Conservation (phyloP, 768 basidiomycete genomes). For the Lenzites betulinus region DNA sequence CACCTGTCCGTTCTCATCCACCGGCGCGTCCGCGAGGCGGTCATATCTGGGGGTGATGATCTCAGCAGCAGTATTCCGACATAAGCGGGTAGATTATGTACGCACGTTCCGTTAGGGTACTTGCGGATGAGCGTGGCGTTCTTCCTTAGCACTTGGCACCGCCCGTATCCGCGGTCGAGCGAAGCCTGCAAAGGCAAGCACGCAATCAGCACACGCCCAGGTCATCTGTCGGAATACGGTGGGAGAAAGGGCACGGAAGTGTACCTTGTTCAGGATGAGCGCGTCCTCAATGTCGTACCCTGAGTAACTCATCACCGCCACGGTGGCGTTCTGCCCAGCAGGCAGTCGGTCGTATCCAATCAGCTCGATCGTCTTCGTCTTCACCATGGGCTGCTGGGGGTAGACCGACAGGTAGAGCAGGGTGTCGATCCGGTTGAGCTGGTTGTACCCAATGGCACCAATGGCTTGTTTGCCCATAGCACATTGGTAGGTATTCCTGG, state of each 20-base stretch:
- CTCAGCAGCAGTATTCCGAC: slow-evolving; percentile 4
- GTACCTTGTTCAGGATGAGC: slow-evolving; percentile 88
- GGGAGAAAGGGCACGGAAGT: slow-evolving; percentile 20
- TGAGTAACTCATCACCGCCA: slow-evolving; percentile 99
- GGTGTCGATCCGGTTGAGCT: slow-evolving; percentile 96
- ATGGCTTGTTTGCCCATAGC: slow-evolving; percentile 99
- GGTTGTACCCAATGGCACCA: slow-evolving; percentile 97
- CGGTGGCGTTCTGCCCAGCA: slow-evolving; percentile 97
- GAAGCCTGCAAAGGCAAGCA: slow-evolving; percentile 63
- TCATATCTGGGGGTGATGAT: slow-evolving; percentile 62
- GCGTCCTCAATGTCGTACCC: slow-evolving; percentile 99
- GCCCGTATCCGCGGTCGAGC: slow-evolving; percentile 94
- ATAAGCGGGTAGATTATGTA: slow-evolving; percentile 28
- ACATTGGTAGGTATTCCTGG: slow-evolving; percentile 98
- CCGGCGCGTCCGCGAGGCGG: slow-evolving; percentile 89
- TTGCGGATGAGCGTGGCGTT: slow-evolving; percentile 92
- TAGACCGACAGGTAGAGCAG: slow-evolving; percentile 97
- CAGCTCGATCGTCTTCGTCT: slow-evolving; percentile 97
- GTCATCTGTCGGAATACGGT: not conserved
- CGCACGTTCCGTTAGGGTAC: slow-evolving; percentile 96
- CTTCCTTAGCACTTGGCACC: slow-evolving; percentile 97
- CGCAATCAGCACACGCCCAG: slow-evolving; percentile 1
- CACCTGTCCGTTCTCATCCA: slow-evolving; percentile 77
- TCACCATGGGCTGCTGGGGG: slow-evolving; percentile 99
- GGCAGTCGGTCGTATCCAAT: slow-evolving; percentile 96